phyloP scores from a whole-genome alignment of 1,139 yeast species.

The Eremothecium coryli region DNA sequence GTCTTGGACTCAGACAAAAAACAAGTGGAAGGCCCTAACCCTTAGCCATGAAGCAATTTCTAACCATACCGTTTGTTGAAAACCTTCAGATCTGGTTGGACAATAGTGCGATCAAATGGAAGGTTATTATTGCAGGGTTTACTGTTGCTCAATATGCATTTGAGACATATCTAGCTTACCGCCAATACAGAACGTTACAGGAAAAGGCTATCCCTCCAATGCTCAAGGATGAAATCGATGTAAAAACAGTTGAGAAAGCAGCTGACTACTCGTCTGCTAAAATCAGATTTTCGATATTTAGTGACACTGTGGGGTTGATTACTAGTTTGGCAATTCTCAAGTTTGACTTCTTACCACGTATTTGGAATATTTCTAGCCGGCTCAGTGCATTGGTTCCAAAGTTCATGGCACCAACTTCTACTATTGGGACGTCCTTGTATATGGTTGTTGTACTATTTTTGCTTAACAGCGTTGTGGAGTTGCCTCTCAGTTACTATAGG shows the following conservation, averaged over 20 bases:
- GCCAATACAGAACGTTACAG: slow-evolving; percentile 67
- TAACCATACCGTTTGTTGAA: slow-evolving; percentile 31
- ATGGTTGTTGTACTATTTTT: slow-evolving; percentile 47
- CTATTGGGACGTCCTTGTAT: slow-evolving; percentile 58
- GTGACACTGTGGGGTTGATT: slow-evolving; percentile 42
- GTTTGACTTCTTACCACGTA: slow-evolving; percentile 54
- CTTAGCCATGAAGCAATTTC: background rate
- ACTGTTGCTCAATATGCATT: slow-evolving; percentile 67
- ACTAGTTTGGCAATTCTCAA: slow-evolving; percentile 53
- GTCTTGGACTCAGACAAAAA: too few species aligned
- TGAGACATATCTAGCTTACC: slow-evolving; percentile 61
- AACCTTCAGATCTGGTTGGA: slow-evolving; percentile 38
- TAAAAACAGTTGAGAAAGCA: slow-evolving; percentile 68
- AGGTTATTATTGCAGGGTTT: slow-evolving; percentile 60
- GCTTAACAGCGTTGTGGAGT: slow-evolving; percentile 41
- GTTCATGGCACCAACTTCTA: slow-evolving; percentile 35
- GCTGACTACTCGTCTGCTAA: slow-evolving; percentile 80
- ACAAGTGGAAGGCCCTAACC: too few species aligned
- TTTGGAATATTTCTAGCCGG: slow-evolving; percentile 43
- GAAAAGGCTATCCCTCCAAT: slow-evolving; percentile 51
- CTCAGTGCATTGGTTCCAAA: slow-evolving; percentile 40
- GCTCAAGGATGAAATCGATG: slow-evolving; percentile 54
- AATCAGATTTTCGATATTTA: slow-evolving; percentile 55
- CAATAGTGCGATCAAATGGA: slow-evolving; percentile 66
- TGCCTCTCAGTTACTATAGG: slow-evolving; percentile 66